Base-by-base conservation (phyloP, 306 rosid genomes). In the Quercus mongolica region DNA sequence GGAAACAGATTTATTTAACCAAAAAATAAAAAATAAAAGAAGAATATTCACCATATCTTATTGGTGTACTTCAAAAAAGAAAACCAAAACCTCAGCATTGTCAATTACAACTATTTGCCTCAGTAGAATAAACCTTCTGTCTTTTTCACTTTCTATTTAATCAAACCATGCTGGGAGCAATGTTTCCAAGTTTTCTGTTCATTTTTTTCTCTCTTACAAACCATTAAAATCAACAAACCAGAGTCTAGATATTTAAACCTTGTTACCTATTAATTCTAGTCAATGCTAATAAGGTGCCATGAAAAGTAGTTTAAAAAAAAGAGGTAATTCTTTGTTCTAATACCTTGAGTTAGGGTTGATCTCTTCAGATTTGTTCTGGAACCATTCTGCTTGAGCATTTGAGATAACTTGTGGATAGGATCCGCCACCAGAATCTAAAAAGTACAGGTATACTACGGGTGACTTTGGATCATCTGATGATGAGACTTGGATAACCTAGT, bases 351-450 rank as follows among this genome's bases (percentile, higher is more conserved):
- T 77, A 73, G 92, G 81, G 73, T 94, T 94, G n/a, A 91, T 78
- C 59, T 81, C 85, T 78, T 76, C 23, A 71, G 94, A 61, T 81
- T 85, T 92, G 41, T 63, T 56, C 56, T 1, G 72, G 80, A 94
- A 88, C 98, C 98, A 92, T 72, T 92, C 85, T 21, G 83, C 86
- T 79, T 92, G 98, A 73, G 79, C 74, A 57, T 81, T 85, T 25
- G 97, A 92, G 78, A 94, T 86, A 74, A 94, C 75, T 89, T 91
- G 84, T 1, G 97, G 97, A 78, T 91, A 94, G 58, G 97, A 89
- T 63, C 97, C 98, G 19, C 97, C 98, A 5, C 97, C 97, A 68
- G 98, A 94, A 85, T 94, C 98, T 55, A 94, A 86, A 81, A 94
- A 90, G 80, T 91, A 92, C 49, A 92, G 84, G 81, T 79, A 86